Percentiles rank a stretch among this genome's conserved stretches.
Conservation (phyloP, 768 basidiomycete species). For the Boletellus ananas region DNA sequence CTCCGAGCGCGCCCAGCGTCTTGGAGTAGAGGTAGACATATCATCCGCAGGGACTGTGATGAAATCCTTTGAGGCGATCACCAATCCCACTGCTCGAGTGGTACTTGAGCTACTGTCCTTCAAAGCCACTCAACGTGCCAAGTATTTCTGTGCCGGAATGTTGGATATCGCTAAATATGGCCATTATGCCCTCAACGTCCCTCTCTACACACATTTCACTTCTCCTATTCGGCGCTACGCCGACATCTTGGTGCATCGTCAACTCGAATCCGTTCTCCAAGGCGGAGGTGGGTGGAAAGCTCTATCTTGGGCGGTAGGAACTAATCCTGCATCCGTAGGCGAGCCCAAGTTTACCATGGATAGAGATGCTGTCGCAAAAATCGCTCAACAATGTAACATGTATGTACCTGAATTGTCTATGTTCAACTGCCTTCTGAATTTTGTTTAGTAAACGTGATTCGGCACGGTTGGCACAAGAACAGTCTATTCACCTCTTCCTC, state of each 20-base stretch:
- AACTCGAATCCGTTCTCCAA: conserved; percentile 85
- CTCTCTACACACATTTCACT: conserved; percentile 92
- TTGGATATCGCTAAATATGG: conserved; percentile 97
- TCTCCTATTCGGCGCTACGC: conserved; percentile 92
- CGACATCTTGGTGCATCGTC: conserved; percentile 93
- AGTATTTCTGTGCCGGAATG: conserved; percentile 99
- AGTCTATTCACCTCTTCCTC: conserved; percentile 92
- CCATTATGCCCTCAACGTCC: conserved; percentile 86
- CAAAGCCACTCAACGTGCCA: conserved; percentile 93
- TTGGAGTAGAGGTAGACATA: conserved; percentile 80
- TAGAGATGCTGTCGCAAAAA: conserved; percentile 94
- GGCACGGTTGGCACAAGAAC: conserved; percentile 89
- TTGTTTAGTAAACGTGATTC: conserved; percentile 79
- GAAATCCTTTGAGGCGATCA: conserved; percentile 73
- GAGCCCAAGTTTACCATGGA: conserved; percentile 96
- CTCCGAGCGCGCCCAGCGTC: conserved; percentile 71
- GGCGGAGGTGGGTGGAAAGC: conserved; percentile 49
- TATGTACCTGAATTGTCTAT: conserved; percentile 35
- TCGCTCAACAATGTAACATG: conserved; percentile 98
- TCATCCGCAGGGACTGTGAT: conserved; percentile 79
- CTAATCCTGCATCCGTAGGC: conserved; percentile 27
- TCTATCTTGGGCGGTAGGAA: neutral
- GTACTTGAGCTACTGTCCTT: conserved; percentile 80
- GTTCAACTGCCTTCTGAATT: conserved; percentile 3
- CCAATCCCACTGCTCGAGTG: conserved; percentile 67